phyloP scores from a whole-genome alignment of 352 stramenopile genomes.

The Globisporangium paroecandrum region DNA sequence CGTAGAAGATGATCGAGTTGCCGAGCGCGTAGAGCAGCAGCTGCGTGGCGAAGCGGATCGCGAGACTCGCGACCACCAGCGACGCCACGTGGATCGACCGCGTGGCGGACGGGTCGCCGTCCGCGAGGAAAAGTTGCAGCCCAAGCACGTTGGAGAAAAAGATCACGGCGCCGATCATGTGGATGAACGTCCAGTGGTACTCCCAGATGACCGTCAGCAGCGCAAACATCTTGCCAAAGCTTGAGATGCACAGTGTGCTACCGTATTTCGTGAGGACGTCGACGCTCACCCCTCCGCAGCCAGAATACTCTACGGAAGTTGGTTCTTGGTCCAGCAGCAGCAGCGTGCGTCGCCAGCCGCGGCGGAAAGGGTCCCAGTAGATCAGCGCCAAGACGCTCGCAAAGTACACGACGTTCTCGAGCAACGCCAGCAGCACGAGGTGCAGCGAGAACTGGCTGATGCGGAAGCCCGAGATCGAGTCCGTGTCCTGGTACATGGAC shows the following conservation, averaged over 20 bases:
- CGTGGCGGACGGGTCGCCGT: conserved; percentile 32
- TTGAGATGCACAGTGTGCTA: conserved; percentile 74
- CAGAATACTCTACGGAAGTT: neutral
- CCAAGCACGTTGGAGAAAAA: conserved; percentile 71
- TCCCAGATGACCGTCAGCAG: conserved; percentile 85
- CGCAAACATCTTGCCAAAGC: conserved; percentile 83
- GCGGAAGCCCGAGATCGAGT: conserved; percentile 44
- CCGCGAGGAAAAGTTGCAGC: conserved; percentile 60
- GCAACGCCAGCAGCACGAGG: conserved; percentile 62
- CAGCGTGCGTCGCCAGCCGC: conserved; percentile 40
- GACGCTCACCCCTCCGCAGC: conserved; percentile 9
- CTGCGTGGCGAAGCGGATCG: conserved; percentile 41
- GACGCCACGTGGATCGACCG: conserved; percentile 36
- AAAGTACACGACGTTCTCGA: conserved; percentile 73
- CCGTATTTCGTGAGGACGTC: conserved; percentile 35
- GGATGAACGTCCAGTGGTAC: conserved; percentile 81
- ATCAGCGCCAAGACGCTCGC: conserved; percentile 43
- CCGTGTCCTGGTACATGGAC: conserved; percentile 53
- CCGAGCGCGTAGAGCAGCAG: conserved; percentile 61
- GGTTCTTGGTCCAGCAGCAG: neutral
- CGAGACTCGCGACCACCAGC: conserved; percentile 39
- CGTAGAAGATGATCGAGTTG: conserved; percentile 75
- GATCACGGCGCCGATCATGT: conserved; percentile 76
- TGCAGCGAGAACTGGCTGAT: conserved; percentile 79
- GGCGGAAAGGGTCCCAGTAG: conserved; percentile 45